These are phyloP conservation scores for Debaryomyces prosopidis DNA, from an alignment of 805 yeast genomes.

Conservation along the genomic window DNA sequence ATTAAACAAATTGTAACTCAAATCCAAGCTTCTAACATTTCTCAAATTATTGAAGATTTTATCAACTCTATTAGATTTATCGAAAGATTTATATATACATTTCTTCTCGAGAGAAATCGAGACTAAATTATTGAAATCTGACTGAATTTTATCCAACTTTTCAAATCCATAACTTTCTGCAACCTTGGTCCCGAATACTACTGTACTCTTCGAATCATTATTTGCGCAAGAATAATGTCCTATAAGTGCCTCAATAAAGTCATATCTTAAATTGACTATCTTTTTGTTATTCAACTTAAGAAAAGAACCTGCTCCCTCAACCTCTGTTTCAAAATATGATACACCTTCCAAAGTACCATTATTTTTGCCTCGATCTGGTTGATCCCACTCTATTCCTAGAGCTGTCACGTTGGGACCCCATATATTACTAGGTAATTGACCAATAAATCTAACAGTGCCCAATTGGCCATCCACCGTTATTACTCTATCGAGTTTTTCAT, in stretches of 20 bases:
- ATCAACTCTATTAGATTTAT: slow-evolving; percentile 2
- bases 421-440: slow-evolving; percentile 47
- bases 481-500: slow-evolving; percentile 18
- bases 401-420: slow-evolving; percentile 61
- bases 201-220: slow-evolving; percentile 22
- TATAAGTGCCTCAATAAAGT: slow-evolving; percentile 51
- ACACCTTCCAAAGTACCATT: slow-evolving; percentile 58
- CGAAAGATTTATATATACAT: slow-evolving; percentile 25
- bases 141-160: slow-evolving; percentile 48
- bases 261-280: slow-evolving; percentile 21
- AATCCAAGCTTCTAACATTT: slow-evolving; percentile 45
- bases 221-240: slow-evolving; percentile 43
- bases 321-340: slow-evolving; percentile 50
- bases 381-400: slow-evolving; percentile 88
- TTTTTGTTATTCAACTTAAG: slow-evolving; percentile 45
- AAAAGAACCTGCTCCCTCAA: slow-evolving; percentile 61
- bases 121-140: slow-evolving; percentile 45
- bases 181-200: slow-evolving; percentile 55
- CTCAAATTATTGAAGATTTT: slow-evolving; percentile 9
- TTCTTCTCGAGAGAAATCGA: slow-evolving; percentile 51
- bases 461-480: slow-evolving; percentile 40
- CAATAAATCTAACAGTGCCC: slow-evolving; percentile 66
- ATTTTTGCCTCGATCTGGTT: slow-evolving; percentile 66
- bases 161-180: slow-evolving; percentile 70
- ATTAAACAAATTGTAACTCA: slow-evolving; percentile 59